Base-by-base conservation (phyloP, 768 basidiomycete species). In the Auricularia auricula-judae region DNA sequence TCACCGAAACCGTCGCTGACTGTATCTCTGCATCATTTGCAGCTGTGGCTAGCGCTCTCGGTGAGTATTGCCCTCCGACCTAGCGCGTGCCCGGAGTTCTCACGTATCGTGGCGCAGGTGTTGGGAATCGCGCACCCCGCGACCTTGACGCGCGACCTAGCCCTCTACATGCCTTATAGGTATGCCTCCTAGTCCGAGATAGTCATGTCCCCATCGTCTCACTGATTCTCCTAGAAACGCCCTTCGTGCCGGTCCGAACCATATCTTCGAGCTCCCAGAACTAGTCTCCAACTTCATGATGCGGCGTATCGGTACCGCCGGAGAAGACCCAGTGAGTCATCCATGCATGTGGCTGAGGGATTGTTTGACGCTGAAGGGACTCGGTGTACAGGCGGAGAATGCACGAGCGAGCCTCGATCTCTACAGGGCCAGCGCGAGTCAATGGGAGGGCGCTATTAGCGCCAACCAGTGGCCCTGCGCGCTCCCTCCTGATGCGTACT, bases 381-480 rank as follows among this genome's bases (percentile, higher is more conserved):
- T 42, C 64, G 64, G 29, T 29, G 29, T 29, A 29, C 65, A 82
- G 84, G 69, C 81, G 34, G 84, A 84, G 69, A 69, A 74, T 62
- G 80, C 81, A 33, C 77, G 82, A 10, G 81, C 81, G 14, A 76
- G 78, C 11, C 74, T 84, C 63, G 80, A 84, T 70, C 69, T 84
- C 23, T 84, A 82, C 72, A 79, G 83, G 36, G 81, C 78, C 4
- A 79, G 75, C 65, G 79, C 83, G 67, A 72, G 74, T n/a, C 66
- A 75, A 21, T 84, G 83, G 74, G 84, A 85, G 67, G 72, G 68
- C 10, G 70, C 77, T 5, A 73, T 84, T 14, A 65, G 71, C 36
- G 71, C 76, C 7, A 80, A 81, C 14, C 74, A 73, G 21, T 84
- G 83, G 84, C 84, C 83, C 10, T 82, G 80, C 67, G 77, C 80